Percentiles rank a stretch among this genome's conserved stretches.
Conservation (phyloP, 345 rosid genomes). For the Dovyalis caffra region DNA sequence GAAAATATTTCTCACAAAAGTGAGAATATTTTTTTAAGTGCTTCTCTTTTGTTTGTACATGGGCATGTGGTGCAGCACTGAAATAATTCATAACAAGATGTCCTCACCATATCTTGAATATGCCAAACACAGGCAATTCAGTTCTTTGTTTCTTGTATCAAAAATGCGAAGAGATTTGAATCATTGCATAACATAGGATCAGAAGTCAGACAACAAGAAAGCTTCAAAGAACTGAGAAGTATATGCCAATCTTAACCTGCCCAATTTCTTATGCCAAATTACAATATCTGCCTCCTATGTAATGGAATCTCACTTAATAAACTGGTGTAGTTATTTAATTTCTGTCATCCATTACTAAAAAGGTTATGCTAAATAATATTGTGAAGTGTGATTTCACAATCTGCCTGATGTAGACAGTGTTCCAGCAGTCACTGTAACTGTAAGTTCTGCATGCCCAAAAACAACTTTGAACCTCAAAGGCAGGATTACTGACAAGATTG, state of each 20-base stretch:
- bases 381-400: not conserved
- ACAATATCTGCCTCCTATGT: not conserved
- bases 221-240: too few relatives aligned
- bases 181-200: not conserved
- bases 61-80: too few relatives aligned
- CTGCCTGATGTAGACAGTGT: not conserved
- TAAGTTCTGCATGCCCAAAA: not conserved
- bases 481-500: not conserved
- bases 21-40: not conserved
- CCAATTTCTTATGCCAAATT: not conserved
- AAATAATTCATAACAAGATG: not conserved
- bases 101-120: not conserved
- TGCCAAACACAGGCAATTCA: not conserved
- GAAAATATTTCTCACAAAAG: not conserved
- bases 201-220: not conserved
- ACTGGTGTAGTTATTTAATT: too few relatives aligned
- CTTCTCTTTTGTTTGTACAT: too few relatives aligned
- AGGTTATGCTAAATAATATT: not conserved
- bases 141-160: not conserved
- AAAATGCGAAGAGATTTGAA: not conserved
- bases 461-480: not conserved
- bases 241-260: not conserved
- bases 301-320: too few relatives aligned
- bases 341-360: not conserved
- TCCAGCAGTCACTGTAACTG: not conserved